phyloP scores from a whole-genome alignment of 2,329 filamentous ascomycete genomes.

The Botrytis medusae region DNA sequence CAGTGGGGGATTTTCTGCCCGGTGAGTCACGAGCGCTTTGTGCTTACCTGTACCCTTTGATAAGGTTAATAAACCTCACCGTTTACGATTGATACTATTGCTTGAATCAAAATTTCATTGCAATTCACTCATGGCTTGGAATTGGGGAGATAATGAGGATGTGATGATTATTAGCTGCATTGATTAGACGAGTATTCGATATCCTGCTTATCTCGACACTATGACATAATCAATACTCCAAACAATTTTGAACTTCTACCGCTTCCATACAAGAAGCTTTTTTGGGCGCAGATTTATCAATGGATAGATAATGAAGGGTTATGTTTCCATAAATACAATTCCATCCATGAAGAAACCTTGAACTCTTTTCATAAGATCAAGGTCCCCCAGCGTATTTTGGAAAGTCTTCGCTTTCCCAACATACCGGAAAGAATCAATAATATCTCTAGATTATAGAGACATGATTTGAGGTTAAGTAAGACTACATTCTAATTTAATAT shows the following conservation, averaged over 20 bases:
- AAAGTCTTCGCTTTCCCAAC: neutral
- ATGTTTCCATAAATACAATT: neutral
- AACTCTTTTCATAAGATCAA: fast-evolving
- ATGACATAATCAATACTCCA: neutral
- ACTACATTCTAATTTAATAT: neutral
- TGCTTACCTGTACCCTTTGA: neutral
- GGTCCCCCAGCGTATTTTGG: neutral
- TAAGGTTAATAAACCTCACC: neutral
- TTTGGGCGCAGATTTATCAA: neutral
- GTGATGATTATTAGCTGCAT: neutral
- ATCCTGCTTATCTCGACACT: neutral
- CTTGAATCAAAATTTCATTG: neutral
- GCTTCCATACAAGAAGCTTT: neutral
- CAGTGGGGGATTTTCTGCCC: neutral
- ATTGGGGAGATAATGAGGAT: neutral
- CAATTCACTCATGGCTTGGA: neutral
- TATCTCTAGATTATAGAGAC: neutral
- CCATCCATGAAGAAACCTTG: neutral
- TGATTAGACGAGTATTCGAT: neutral
- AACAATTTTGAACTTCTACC: neutral
- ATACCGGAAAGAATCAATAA: neutral
- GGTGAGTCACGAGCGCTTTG: neutral
- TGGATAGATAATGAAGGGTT: no score
- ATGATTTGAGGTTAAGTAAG: neutral
- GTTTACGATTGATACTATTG: neutral